Conservation (phyloP, 108 stramenopile species). For the Cyclotella distinguenda region DNA sequence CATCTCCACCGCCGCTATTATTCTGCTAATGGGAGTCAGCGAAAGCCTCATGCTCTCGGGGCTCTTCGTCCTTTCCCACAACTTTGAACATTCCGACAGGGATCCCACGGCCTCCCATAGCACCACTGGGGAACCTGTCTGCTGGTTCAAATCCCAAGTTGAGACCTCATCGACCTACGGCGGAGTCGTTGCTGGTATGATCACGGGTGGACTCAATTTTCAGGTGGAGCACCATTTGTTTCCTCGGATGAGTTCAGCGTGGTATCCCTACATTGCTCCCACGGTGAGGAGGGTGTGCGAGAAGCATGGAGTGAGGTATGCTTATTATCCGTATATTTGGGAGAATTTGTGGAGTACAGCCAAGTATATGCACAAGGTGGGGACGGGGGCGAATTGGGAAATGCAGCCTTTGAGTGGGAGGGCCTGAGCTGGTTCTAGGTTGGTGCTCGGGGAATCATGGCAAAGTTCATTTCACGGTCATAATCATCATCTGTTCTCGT, state of each 20-base stretch:
- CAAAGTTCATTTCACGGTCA: not conserved
- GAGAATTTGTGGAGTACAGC: conserved; percentile 79
- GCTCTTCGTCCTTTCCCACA: conserved; percentile 91
- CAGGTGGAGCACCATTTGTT: conserved; percentile 95
- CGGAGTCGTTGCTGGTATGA: conserved; percentile 75
- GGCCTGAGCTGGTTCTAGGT: conserved; percentile 14
- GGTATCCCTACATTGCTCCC: conserved; percentile 98
- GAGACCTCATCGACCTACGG: conserved; percentile 91
- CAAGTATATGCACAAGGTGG: conserved; percentile 79
- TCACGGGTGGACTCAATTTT: conserved; percentile 92
- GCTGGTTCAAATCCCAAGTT: conserved; percentile 91
- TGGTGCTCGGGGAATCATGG: not conserved
- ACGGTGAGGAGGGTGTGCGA: conserved; percentile 90
- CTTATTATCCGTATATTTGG: conserved; percentile 81
- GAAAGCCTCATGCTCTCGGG: conserved; percentile 70
- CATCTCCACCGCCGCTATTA: conserved; percentile 44
- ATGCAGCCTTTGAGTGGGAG: conserved; percentile 56
- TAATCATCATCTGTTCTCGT: too few species aligned
- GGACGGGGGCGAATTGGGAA: conserved; percentile 72
- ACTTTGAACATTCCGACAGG: conserved; percentile 87
- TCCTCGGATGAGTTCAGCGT: conserved; percentile 87
- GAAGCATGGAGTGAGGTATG: conserved; percentile 92
- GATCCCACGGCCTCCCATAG: conserved; percentile 62
- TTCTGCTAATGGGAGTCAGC: conserved; percentile 79
- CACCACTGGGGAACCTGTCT: conserved; percentile 71